phyloP scores from a whole-genome alignment of 495 filamentous ascomycete genomes.

The Xylaria bambusicola region DNA sequence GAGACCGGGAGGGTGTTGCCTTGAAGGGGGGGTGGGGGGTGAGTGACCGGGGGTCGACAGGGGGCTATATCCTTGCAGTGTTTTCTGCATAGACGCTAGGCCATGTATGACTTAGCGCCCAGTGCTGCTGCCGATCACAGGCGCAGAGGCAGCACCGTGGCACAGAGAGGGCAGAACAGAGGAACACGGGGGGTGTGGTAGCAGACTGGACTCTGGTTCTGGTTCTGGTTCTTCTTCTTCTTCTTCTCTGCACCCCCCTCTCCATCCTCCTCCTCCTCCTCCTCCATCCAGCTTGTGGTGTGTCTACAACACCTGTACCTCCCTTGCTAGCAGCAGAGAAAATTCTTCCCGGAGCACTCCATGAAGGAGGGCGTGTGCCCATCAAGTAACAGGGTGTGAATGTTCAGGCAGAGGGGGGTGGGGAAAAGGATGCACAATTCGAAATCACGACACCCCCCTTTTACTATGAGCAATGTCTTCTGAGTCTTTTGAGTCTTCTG shows the following conservation, averaged over 20 bases:
- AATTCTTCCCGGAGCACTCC: constrained; percentile 8
- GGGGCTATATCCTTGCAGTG: constrained; percentile 15
- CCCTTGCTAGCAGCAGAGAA: constrained; percentile 21
- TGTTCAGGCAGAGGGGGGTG: not conserved
- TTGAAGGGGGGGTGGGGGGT: no score
- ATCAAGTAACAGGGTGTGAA: not conserved
- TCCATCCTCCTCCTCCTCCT: no score
- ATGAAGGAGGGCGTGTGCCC: not conserved
- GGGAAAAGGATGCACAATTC: constrained; percentile 19
- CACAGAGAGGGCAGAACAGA: not conserved
- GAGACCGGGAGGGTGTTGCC: no score
- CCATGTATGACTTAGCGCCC: constrained; percentile 6
- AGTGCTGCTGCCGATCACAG: constrained; percentile 20
- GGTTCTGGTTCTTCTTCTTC: no score
- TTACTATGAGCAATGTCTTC: constrained; percentile 5
- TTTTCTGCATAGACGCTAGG: constrained; percentile 21
- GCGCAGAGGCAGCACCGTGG: constrained; percentile 6
- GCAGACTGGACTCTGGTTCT: not conserved
- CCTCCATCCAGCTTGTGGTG: no score
- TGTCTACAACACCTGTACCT: no score
- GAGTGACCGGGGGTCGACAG: constrained; percentile 1
- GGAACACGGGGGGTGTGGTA: constrained; percentile 4
- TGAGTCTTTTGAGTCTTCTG: no score
- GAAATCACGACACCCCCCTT: constrained; percentile 21
- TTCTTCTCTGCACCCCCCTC: no score